Base-by-base conservation (phyloP, 768 basidiomycete genomes). In the Strobilomyces dryophilus region DNA sequence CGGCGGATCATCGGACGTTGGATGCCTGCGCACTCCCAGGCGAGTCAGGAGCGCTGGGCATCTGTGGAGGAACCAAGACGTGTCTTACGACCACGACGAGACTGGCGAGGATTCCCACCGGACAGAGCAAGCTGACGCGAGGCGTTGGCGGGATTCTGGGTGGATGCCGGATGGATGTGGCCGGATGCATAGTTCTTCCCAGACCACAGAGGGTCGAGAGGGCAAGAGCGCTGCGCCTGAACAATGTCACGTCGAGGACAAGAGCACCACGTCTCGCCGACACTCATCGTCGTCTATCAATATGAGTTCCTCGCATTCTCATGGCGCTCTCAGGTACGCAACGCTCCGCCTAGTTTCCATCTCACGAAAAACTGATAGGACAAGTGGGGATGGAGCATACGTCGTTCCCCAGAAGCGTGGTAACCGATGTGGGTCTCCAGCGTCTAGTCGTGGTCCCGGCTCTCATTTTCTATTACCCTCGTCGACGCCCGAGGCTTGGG, bases 321-420 rank as follows among this genome's bases (percentile, higher is more conserved):
- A 45, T 42, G 12, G 47, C 17, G 15, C 41, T 4, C 21, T 24
- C 12, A 51, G 46, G 56, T 57, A 46, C 14, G 63, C 53, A 42
- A 32, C 12, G 54, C 49, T 18, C 10, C 11, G 10, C 4, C 8
- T 31, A 20, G 11, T 20, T 31, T 17, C 7, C 17, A 21, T 32
- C 15, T 31, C 21, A 11, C 8, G 4, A 14, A 15, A 36, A 32
- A 10, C 50, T 24, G 26, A 32, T 11, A 8, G n/a, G 26, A 20
- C 42, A 15, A 57, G 56, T 14, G 45, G n/a, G 27, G 44, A 50
- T 46, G 41, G 39, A n/a, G 26, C 46, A 40, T 65, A 61, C 27
- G 50, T 66, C 21, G 54, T 60, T 18, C 63, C 64, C 4, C 64
- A 64, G 31, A 64, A 46, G 40, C 61, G 64, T 2, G 43, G 20